A percentile compares a stretch with the other conserved stretches of the same genome.
phyloP scores from a whole-genome alignment of 768 basidiomycete species.

The Fomitopsis pulvina region DNA sequence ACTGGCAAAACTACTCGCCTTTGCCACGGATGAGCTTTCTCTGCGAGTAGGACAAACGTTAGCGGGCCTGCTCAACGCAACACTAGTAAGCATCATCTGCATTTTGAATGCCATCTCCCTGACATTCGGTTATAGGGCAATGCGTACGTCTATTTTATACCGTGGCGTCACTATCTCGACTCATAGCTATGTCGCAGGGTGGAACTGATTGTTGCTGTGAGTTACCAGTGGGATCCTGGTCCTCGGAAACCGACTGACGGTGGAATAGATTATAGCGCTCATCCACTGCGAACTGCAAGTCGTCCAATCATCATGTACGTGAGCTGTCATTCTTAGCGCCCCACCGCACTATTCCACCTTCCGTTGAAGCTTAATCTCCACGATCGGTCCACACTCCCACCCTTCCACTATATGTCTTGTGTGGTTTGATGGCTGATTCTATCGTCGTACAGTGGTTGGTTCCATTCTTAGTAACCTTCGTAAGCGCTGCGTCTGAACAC shows the following conservation, averaged over 20 bases:
- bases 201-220: constrained; percentile 36
- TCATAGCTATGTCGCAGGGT: constrained; percentile 21
- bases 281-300: constrained; percentile 36
- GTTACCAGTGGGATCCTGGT: constrained; percentile 7
- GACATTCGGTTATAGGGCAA: constrained; percentile 18
- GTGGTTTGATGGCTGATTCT: neutral
- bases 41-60: constrained; percentile 77
- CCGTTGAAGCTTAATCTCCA: neutral
- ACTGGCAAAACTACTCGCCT: constrained; percentile 77
- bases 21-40: constrained; percentile 83
- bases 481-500: constrained; percentile 14
- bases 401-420: neutral
- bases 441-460: constrained; percentile 31
- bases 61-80: constrained; percentile 82
- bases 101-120: neutral
- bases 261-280: constrained; percentile 37
- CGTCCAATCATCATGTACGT: constrained; percentile 40
- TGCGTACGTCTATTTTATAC: constrained; percentile 17
- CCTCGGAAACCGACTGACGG: constrained; percentile 7
- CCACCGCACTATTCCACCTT: neutral
- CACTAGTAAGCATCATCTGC: constrained; percentile 42
- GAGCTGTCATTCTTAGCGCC: neutral
- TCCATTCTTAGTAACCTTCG: constrained; percentile 40
- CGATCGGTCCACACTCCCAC: neutral
- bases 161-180: neutral